Evolutionary conservation across 805 yeast genomes (phyloP), one percentile per base, ranked within the genome.

Genomic region (Candida silvicultrix): DNA sequence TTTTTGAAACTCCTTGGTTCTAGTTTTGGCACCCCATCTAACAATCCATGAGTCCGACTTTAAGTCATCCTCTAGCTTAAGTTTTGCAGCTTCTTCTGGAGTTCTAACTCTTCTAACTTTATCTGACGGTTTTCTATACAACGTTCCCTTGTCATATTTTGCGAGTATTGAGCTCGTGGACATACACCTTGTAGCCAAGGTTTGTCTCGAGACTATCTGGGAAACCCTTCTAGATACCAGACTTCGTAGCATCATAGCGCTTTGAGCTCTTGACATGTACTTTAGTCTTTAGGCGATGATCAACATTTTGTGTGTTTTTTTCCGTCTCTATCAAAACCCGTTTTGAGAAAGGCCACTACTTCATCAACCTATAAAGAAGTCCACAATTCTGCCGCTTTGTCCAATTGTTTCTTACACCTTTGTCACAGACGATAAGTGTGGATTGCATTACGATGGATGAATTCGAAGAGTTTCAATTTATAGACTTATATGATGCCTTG

Each of bases 1-100:
- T 55, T 75, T 80, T 49, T 78, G 75, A 64, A 84, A 84, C 44
- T 75, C 73, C 45, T 74, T 74, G 2, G 83, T 73, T 45, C 81
- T 66, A 9, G 73, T 65, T 32, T 66, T 67, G 4, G 83, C 82
- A 40, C 80, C 81, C 73, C 77, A 77, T 58, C 77, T 69, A 18
- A 69, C 54, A 35, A 65, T 56, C 55, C 73, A 54, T 43, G 64
- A 60, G 4, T 56, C 54, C 0, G 74, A 68, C 29, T 64, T 60
- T 49, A 68, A 41, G 32, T 63, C 65, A 19, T 53, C 56, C 40
- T 68, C 68, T 4, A 66, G 55, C 42, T 57, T 56, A 41, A 63
- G 67, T 22, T 49, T 45, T 4, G 65, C 68, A 4, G 60, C 31
- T 40, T 65, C 66, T 41, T 64, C 68, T 45, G 59, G 58, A 7